Conservation (phyloP, 805 yeast genomes). For the Wickerhamomyces sydowiorum region DNA sequence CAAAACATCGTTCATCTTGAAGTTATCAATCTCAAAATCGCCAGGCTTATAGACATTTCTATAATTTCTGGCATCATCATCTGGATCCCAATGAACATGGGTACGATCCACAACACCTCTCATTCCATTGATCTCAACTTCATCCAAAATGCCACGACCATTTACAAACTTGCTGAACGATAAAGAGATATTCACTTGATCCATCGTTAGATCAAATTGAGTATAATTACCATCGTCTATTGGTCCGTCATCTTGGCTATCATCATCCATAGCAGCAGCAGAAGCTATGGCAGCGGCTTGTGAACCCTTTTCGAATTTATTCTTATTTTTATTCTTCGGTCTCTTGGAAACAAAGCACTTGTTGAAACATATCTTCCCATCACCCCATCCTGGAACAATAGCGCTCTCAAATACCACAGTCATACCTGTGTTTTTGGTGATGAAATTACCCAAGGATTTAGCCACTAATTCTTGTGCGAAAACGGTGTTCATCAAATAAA, state of each 20-base stretch:
- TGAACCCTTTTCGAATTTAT: constrained; percentile 61
- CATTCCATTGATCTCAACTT: constrained; percentile 73
- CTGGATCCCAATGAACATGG: constrained; percentile 75
- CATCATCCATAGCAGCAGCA: constrained; percentile 11
- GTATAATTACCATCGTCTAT: constrained; percentile 92
- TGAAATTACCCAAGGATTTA: constrained; percentile 67
- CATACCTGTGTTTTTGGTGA: constrained; percentile 78
- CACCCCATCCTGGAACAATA: constrained; percentile 89
- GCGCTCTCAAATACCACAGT: constrained; percentile 90
- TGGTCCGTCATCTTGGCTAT: constrained; percentile 25
- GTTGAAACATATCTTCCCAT: constrained; percentile 76
- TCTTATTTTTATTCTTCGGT: constrained; percentile 49
- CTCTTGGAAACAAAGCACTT: constrained; percentile 83
- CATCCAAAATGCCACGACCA: constrained; percentile 83
- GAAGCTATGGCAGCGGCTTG: constrained; percentile 66
- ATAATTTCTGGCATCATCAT: constrained; percentile 80
- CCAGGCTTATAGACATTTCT: constrained; percentile 72
- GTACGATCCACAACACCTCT: constrained; percentile 92
- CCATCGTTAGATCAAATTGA: constrained; percentile 88
- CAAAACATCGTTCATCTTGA: constrained; percentile 78
- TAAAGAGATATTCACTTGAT: constrained; percentile 73
- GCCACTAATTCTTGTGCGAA: constrained; percentile 74
- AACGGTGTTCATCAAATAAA: constrained; percentile 61
- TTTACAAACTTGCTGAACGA: constrained; percentile 84
- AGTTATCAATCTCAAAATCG: constrained; percentile 86